A percentile compares a stretch with the other conserved stretches of the same genome.
phyloP scores from a whole-genome alignment of 805 yeast genomes.

The Candida chilensis region DNA sequence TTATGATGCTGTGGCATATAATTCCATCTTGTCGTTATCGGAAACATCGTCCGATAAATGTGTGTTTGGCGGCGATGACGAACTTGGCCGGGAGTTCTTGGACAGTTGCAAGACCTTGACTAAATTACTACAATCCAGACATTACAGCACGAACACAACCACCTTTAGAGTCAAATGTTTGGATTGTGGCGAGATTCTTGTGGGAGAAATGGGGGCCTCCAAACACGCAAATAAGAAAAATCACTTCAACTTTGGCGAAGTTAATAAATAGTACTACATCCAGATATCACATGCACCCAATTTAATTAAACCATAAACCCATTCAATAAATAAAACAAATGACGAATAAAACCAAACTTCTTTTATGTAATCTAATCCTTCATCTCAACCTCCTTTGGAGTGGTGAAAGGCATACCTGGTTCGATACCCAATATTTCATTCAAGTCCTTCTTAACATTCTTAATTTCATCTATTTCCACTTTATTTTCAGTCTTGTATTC shows the following conservation, averaged over 20 bases:
- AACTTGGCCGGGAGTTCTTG: slow-evolving; percentile 20
- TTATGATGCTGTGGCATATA: slow-evolving; percentile 53
- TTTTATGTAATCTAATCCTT: not conserved
- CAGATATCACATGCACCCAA: too few species aligned
- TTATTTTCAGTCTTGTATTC: slow-evolving; percentile 29
- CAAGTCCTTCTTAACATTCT: slow-evolving; percentile 12
- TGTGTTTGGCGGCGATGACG: slow-evolving; percentile 26
- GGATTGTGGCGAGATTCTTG: slow-evolving; percentile 38
- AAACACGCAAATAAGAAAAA: slow-evolving; percentile 56
- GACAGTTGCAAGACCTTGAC: slow-evolving; percentile 30
- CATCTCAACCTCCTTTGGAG: slow-evolving; percentile 3
- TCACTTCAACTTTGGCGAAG: slow-evolving; percentile 57
- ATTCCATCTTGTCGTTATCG: too few species aligned
- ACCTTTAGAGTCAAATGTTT: slow-evolving; percentile 50
- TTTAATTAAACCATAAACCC: not conserved
- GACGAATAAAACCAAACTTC: not conserved
- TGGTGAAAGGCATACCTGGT: too few species aligned
- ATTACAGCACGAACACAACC: slow-evolving; percentile 59
- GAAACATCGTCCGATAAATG: slow-evolving; percentile 17
- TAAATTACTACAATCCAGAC: slow-evolving; percentile 31
- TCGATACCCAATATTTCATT: slow-evolving; percentile 2
- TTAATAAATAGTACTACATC: slow-evolving; percentile 8
- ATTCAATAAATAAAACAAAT: not conserved
- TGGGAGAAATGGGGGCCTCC: slow-evolving; percentile 58
- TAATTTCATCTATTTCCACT: slow-evolving; percentile 34